Evolutionary conservation across 371 early-diverging fungal species (phyloP), one percentile per base, ranked within the genome.

Genomic region (Coemansia sp.): DNA sequence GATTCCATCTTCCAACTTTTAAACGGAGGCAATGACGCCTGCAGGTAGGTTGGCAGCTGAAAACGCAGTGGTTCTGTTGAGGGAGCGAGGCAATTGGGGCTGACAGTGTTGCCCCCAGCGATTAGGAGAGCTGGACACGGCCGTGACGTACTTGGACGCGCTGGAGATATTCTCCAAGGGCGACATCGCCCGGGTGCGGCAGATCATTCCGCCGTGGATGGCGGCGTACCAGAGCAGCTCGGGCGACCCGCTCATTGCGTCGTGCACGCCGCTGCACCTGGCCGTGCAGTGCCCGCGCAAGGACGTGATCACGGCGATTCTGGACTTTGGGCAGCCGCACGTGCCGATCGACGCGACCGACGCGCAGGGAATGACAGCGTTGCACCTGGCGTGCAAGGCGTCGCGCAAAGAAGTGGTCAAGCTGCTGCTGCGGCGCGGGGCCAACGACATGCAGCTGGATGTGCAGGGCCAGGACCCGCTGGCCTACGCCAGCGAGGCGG

Each of bases 321-420:
- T 83, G n/a, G 62, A 73, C 11, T 53, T 58, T 6, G 55, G 54
- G 31, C 35, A 40, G 2, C 73, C 63, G 4, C 31, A 20, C 4
- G 54, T 76, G 30, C 79, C 79, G 3, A 49, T 80, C 8, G 65
- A 80, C 36, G 62, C 63, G 1, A 53, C 63, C 0, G 88, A 88
- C 60, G 63, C 62, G 42, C 67, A 82, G 31, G 88, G 88, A 11
- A 83, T 81, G 59, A 88, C 88, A 0, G 80, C 85, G 14, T 73
- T 88, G 41, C 88, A 88, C 53, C 66, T 81, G 57, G 88, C 88
- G 0, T 74, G 85, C 45, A 82, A 81, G 63, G 73, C 80, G 43
- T 81, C 83, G 14, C 80, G 85, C 35, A 66, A 70, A 6, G 86
- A 85, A 39, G 80, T 86, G 10, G 81, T 86, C 11, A 62, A 62